Evolutionary conservation across 2,329 filamentous ascomycete species (phyloP).

Genomic region (Colletotrichum destructivum): DNA sequence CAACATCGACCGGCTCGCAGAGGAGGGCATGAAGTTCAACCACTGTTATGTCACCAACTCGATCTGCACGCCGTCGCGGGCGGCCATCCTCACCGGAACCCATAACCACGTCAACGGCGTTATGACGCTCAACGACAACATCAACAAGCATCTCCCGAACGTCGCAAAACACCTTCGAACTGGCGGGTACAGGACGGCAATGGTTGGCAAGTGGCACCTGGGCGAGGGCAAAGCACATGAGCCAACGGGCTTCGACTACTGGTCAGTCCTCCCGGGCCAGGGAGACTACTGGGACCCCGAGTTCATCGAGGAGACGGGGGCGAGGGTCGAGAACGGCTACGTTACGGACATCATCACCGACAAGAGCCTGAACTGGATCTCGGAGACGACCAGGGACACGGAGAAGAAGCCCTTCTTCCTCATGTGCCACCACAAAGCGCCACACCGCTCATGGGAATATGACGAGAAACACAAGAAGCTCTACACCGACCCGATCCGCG

Average conservation of each 20-base stretch:
- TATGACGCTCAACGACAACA: conserved; percentile 63
- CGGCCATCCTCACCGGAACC: conserved; percentile 64
- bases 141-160: conserved; percentile 66
- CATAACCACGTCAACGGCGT: conserved; percentile 69
- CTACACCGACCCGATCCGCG: conserved; percentile 61
- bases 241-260: conserved; percentile 67
- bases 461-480: conserved; percentile 63
- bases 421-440: conserved; percentile 72
- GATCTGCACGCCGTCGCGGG: conserved; percentile 67
- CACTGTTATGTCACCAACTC: conserved; percentile 70
- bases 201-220: conserved; percentile 70
- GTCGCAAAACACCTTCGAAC: conserved; percentile 65
- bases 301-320: conserved; percentile 60
- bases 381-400: conserved; percentile 47
- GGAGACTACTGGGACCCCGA: conserved; percentile 67
- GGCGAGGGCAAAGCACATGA: conserved; percentile 63
- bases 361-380: conserved; percentile 61
- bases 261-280: conserved; percentile 66
- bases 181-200: conserved; percentile 65
- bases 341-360: conserved; percentile 68
- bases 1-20: conserved; percentile 65
- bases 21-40: conserved; percentile 65
- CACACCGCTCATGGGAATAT: conserved; percentile 67
- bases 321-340: conserved; percentile 57
- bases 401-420: conserved; percentile 64